Evolutionary conservation across 1,284 basidiomycete genomes (phyloP).

Genomic region (Tilletia walkeri): DNA sequence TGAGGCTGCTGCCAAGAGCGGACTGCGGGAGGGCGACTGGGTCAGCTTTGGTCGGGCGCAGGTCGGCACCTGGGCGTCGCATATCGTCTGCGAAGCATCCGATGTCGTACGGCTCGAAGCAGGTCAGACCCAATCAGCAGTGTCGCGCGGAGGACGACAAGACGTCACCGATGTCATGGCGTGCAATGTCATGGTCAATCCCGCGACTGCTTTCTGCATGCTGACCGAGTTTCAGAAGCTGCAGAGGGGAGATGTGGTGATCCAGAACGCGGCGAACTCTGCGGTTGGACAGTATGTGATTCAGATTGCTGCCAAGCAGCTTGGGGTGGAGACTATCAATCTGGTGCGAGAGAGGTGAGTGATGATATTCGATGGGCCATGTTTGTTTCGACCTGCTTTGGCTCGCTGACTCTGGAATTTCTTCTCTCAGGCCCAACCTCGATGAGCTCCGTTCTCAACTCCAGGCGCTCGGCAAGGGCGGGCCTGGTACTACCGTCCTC

Average conservation of each 20-base stretch:
- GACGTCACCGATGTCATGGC: constrained; percentile 19
- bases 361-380: neutral
- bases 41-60: constrained; percentile 33
- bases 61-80: constrained; percentile 73
- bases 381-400: too few species aligned
- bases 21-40: constrained; percentile 67
- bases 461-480: constrained; percentile 9
- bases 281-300: constrained; percentile 56
- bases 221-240: constrained; percentile 69
- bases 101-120: constrained; percentile 63
- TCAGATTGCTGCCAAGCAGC: constrained; percentile 22
- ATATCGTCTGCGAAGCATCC: constrained; percentile 61
- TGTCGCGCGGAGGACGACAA: neutral
- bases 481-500: constrained; percentile 44
- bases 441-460: constrained; percentile 17
- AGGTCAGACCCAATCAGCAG: neutral
- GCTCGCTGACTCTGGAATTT: neutral
- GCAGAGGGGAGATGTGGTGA: constrained; percentile 68
- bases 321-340: constrained; percentile 26
- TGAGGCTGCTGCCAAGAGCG: constrained; percentile 57
- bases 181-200: constrained; percentile 63
- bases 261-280: constrained; percentile 82
- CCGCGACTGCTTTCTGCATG: constrained; percentile 78
- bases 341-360: constrained; percentile 19
- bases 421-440: constrained; percentile 4